phyloP scores from a whole-genome alignment of 2,329 filamentous ascomycete genomes.

The Pseudogymnoascus verrucosus region DNA sequence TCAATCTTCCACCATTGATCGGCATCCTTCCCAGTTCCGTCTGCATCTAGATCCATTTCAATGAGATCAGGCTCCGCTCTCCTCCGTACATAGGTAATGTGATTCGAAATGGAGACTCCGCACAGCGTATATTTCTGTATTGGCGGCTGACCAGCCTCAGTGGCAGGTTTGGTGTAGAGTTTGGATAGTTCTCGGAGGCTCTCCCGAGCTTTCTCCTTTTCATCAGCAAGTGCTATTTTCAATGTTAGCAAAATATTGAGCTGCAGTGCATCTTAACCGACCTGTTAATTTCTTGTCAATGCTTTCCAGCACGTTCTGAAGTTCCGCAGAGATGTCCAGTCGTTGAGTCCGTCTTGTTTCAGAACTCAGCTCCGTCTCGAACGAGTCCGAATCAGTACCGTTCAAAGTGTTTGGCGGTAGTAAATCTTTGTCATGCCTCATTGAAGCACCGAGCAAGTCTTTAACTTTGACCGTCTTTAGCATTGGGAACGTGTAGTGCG shows the following conservation, averaged over 20 bases:
- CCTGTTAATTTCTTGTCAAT: conserved; percentile 28
- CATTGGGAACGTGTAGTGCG: conserved; percentile 15
- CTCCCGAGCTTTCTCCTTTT: conserved; percentile 24
- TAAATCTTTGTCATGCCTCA: conserved; percentile 24
- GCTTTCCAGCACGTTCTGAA: conserved; percentile 23
- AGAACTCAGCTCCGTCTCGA: conserved; percentile 13
- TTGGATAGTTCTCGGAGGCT: conserved; percentile 32
- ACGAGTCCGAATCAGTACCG: conserved; percentile 5
- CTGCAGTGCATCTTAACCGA: conserved; percentile 12
- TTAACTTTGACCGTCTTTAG: conserved; percentile 23
- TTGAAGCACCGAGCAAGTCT: conserved; percentile 23
- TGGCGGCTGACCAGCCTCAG: conserved; percentile 18
- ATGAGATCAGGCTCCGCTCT: conserved; percentile 35
- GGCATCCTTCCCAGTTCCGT: conserved; percentile 17
- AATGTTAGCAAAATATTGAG: conserved; percentile 15
- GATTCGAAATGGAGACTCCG: conserved; percentile 40
- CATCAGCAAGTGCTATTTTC: conserved; percentile 21
- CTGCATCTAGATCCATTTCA: conserved; percentile 31
- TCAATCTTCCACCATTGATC: conserved; percentile 52
- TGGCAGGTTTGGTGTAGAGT: conserved; percentile 28
- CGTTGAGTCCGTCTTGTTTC: conserved; percentile 3
- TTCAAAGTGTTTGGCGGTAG: conserved; percentile 15
- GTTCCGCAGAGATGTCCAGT: conserved; percentile 21
- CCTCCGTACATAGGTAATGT: conserved; percentile 44
- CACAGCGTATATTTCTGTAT: conserved; percentile 40